Conservation (phyloP, 768 basidiomycete species). For the Rhizopogon sp. region DNA sequence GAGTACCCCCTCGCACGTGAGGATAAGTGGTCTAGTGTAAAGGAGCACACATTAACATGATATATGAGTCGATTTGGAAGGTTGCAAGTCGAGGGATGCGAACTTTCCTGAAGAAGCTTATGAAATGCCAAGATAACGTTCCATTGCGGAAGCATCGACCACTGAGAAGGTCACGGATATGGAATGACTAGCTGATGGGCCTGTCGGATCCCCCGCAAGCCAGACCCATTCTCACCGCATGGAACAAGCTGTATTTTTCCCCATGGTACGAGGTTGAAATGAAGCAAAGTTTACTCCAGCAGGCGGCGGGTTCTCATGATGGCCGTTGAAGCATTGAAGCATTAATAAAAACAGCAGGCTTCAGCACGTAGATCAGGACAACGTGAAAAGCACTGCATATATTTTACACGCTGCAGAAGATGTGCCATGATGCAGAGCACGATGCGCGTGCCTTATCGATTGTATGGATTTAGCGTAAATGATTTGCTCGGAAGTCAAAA, state of each 20-base stretch:
- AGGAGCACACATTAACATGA: background rate
- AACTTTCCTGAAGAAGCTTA: background rate
- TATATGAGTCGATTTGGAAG: background rate
- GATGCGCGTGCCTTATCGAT: constrained; percentile 22
- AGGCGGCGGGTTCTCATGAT: background rate
- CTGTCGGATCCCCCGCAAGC: background rate
- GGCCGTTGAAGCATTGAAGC: constrained; percentile 3
- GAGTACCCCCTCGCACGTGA: background rate
- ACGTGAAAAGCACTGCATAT: constrained; percentile 17
- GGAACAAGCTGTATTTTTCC: background rate
- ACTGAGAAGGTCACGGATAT: background rate
- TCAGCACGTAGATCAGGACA: constrained; percentile 7
- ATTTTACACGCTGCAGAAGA: constrained; percentile 9
- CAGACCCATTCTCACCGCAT: background rate
- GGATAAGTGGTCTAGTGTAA: background rate
- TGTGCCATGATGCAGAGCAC: constrained; percentile 21
- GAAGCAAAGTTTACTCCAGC: background rate
- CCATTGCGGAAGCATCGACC: background rate
- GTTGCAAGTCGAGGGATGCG: background rate
- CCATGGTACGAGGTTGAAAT: background rate
- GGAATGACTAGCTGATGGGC: background rate
- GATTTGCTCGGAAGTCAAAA: background rate
- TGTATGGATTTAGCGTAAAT: background rate
- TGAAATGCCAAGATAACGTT: background rate
- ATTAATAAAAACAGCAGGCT: constrained; percentile 4